Base-by-base conservation (phyloP, 192 early-diverging fungal species). In the Haplosporangium gracile region DNA sequence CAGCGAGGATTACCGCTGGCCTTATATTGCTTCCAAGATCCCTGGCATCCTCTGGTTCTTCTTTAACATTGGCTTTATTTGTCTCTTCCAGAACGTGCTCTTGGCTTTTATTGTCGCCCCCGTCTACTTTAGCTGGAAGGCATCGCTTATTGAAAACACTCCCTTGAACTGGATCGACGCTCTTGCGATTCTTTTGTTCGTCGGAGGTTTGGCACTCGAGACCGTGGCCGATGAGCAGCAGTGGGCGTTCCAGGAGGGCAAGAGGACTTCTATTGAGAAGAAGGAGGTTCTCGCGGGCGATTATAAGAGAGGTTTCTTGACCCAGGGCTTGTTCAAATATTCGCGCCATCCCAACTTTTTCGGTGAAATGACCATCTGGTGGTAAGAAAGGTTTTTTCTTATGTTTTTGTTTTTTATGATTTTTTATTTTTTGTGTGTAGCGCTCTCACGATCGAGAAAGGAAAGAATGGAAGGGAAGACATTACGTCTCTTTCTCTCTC, bases 281-380 rank as follows among this genome's bases (percentile, higher is more conserved):
- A 83, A 79, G 29, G 75, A 79, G 29, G 53, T 49, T 10, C 74
- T 90, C 22, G 81, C 51, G 7, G 90, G 89, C 0, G 91, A 95
- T 60, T 85, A 87, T 20, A 80, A 88, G 36, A 77, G 90, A 26
- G 97, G 96, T 1, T 99, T 97, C 89, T 89, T 93, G 53, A 93
- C 92, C 45, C 71, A 89, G 7, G 97, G 97, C 11, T 74, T 97
- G 72, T 99, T 94, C 82, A 72, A 83, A 22, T 96, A 89, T 79
- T 92, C 90, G 39, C 90, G 97, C 26, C 97, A 99, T 77, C 94
- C 96, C 60, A 97, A 98, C 86, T 96, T 96, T 81, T 94, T 95
- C 72, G 94, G 93, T 81, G 97, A 98, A 77, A 92, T 92, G 79
- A 84, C 85, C 26, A 89, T 95, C 57, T 96, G 94, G 95, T 89